Percentiles rank a stretch among this genome's conserved stretches.
phyloP scores from a whole-genome alignment of 352 stramenopile species.

The Phytophthora litchii region DNA sequence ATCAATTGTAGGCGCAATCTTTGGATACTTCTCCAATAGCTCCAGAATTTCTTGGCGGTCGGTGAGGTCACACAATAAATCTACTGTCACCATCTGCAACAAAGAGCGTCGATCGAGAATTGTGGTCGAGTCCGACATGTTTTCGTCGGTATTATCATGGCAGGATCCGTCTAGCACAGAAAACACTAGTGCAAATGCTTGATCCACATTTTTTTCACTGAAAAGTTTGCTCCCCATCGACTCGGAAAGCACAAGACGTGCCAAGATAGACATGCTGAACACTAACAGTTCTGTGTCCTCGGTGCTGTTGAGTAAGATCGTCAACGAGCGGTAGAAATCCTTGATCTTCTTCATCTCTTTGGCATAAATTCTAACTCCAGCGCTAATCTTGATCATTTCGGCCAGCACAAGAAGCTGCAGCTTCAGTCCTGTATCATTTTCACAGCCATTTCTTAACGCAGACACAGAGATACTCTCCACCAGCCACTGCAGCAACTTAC shows the following conservation, averaged over 20 bases:
- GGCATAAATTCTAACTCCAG: conserved; percentile 74
- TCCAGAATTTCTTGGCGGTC: conserved; percentile 60
- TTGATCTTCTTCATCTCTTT: conserved; percentile 85
- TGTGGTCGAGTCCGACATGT: conserved; percentile 35
- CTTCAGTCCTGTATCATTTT: conserved; percentile 60
- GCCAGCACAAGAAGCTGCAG: conserved; percentile 71
- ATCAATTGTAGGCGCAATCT: conserved; percentile 55
- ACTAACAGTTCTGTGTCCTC: conserved; percentile 78
- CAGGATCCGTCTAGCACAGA: conserved; percentile 70
- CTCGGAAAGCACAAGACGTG: conserved; percentile 72
- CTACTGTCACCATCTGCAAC: conserved; percentile 63
- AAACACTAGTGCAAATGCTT: conserved; percentile 76
- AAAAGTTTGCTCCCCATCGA: conserved; percentile 83
- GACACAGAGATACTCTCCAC: conserved; percentile 48
- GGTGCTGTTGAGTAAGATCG: conserved; percentile 81
- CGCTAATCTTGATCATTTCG: conserved; percentile 72
- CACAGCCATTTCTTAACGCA: conserved; percentile 47
- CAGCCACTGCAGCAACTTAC: conserved; percentile 75
- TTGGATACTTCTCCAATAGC: conserved; percentile 56
- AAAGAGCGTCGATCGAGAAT: conserved; percentile 44
- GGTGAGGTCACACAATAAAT: conserved; percentile 72
- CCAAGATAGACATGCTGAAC: conserved; percentile 80
- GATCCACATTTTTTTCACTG: conserved; percentile 79
- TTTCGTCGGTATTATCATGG: conserved; percentile 33
- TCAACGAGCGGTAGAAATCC: conserved; percentile 81